Base-by-base conservation (phyloP, 371 early-diverging fungal genomes). In the Saksenaea oblongispora region DNA sequence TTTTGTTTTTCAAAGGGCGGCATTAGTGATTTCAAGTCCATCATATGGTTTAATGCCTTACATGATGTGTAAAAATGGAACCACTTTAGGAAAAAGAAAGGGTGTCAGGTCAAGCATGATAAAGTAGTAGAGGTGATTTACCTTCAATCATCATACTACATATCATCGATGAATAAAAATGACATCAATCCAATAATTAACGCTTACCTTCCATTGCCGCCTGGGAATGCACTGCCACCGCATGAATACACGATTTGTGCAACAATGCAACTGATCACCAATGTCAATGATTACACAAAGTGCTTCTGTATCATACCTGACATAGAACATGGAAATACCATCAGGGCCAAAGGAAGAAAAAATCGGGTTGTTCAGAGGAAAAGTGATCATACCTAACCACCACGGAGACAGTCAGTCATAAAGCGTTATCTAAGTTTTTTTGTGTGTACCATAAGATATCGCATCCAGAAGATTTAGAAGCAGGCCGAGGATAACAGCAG, bases 311-410 rank as follows among this genome's bases (percentile, higher is more conserved):
- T 27, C 61, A 28, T 91, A 92, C 81, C 93, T 92, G 27, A 91
- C 87, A 81, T 89, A 87, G 68, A 93, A 97, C 92, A 97, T 96
- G 64, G 93, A 90, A 47, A 97, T 94, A 34, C 98, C 98, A 66
- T 91, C 90, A 1, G 94, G 89, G 3, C 95, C 98, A 70, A 95
- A 86, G 2, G 80, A 70, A 53, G 87, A 87, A 71, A 93, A 94
- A 14, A 88, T 85, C 0, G 91, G 84, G 18, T 90, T 83, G 36
- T 87, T 81, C 9, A 90, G 67, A 0, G 98, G 98, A 65, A 98
- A 98, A 4, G 93, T 91, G 67, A 98, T 96, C 76, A 95, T 89
- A 5, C 96, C 87, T 86, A 75, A 14, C n/a, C n/a, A n/a, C n/a
- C n/a, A n/a, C n/a, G 28, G 34, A 61, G 18, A 41, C 7, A 10